Conservation (phyloP, 2,329 filamentous ascomycete species). For the Corinectria fuckeliana region DNA sequence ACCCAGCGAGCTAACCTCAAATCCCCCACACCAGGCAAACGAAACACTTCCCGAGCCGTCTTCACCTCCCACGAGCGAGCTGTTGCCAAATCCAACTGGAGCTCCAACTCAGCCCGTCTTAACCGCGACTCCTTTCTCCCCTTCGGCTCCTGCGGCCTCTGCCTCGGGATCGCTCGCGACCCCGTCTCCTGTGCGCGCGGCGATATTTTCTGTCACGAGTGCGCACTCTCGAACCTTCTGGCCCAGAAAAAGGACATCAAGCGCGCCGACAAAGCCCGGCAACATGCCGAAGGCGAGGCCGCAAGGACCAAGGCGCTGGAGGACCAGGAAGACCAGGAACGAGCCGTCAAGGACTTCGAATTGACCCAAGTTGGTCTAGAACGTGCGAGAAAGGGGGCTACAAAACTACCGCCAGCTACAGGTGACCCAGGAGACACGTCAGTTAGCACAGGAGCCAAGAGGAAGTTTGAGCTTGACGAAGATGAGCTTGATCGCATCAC, state of each 20-base stretch:
- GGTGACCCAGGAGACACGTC: constrained; percentile 7
- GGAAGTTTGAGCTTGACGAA: constrained; percentile 78
- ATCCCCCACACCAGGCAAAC: constrained; percentile 64
- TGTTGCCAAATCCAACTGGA: constrained; percentile 83
- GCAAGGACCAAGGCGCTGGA: constrained; percentile 64
- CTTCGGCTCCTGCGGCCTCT: constrained; percentile 88
- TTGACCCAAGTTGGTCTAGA: constrained; percentile 75
- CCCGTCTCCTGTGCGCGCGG: constrained; percentile 85
- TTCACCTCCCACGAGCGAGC: constrained; percentile 92
- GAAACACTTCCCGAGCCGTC: constrained; percentile 89
- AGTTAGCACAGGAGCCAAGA: constrained; percentile 55
- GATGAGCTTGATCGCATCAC: constrained; percentile 76
- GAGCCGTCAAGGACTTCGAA: constrained; percentile 84
- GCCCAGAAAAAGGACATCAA: constrained; percentile 92
- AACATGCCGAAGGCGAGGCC: constrained; percentile 66
- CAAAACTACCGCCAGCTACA: constrained; percentile 47
- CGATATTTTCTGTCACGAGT: constrained; percentile 95
- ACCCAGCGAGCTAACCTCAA: not conserved
- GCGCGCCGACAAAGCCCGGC: constrained; percentile 71
- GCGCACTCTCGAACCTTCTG: constrained; percentile 88
- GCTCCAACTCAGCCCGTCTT: constrained; percentile 81
- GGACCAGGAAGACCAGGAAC: constrained; percentile 72
- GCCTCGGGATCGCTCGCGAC: constrained; percentile 79
- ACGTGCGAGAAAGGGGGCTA: constrained; percentile 43
- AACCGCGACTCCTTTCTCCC: constrained; percentile 90